These are phyloP conservation scores for Ganoderma multipileum DNA, from an alignment of 1,284 basidiomycete species.

Conservation along the genomic window DNA sequence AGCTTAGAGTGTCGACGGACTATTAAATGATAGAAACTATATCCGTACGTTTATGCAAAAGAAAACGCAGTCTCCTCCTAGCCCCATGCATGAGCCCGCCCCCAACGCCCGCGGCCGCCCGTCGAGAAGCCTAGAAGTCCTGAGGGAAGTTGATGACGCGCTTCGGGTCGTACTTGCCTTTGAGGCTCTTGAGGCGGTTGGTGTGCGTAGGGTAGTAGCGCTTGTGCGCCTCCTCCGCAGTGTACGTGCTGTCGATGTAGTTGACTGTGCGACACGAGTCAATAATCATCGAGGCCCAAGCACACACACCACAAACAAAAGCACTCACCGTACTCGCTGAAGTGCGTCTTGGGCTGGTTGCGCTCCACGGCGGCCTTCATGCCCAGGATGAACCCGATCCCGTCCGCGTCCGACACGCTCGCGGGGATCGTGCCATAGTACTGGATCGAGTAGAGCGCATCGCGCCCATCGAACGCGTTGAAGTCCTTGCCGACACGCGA, in stretches of 20 bases:
- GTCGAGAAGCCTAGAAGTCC: slow-evolving; percentile 9
- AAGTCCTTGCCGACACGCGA: not conserved
- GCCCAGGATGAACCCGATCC: slow-evolving; percentile 19
- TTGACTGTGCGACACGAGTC: not conserved
- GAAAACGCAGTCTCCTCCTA: not conserved
- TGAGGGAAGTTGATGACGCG: slow-evolving; percentile 20
- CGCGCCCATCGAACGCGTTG: slow-evolving; percentile 19
- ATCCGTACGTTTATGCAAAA: not conserved
- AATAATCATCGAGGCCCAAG: not conserved
- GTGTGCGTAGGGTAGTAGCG: slow-evolving; percentile 22
- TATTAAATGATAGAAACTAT: not conserved
- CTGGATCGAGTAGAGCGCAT: slow-evolving; percentile 22
- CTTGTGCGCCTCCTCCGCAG: slow-evolving; percentile 14
- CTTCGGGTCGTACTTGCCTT: slow-evolving; percentile 20
- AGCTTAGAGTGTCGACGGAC: no score
- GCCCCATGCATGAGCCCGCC: not conserved
- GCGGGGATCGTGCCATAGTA: slow-evolving; percentile 23
- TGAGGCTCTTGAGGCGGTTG: slow-evolving; percentile 8
- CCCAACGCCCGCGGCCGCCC: not conserved
- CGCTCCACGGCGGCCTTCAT: slow-evolving; percentile 15
- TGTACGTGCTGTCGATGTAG: slow-evolving; percentile 24
- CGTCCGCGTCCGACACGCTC: slow-evolving; percentile 14
- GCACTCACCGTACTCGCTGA: slow-evolving; percentile 17
- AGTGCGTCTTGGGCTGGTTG: slow-evolving; percentile 13
- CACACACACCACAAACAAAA: no score